These are phyloP conservation scores for Echeveria elegans DNA, from an alignment of 164 flowering plant species.

Conservation along the genomic window DNA sequence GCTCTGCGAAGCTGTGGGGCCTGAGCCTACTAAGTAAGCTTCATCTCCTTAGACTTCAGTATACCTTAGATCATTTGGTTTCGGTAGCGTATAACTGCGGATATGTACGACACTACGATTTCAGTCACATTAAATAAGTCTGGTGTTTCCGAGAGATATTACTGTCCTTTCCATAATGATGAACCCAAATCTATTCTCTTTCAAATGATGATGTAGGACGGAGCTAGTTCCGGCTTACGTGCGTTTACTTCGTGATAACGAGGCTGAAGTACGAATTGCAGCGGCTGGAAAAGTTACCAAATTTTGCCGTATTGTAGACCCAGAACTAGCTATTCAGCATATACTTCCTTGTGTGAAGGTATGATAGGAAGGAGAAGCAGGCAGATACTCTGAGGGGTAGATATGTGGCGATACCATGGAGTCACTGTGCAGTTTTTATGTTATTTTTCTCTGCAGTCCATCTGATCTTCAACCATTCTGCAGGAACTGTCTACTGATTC, in stretches of 20 bases:
- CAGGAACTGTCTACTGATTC: conserved; percentile 94
- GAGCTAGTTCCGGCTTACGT: conserved; percentile 97
- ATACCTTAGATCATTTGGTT: neutral
- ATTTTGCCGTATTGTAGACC: conserved; percentile 4
- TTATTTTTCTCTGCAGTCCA: neutral
- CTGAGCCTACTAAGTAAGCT: conserved; percentile 77
- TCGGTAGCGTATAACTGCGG: neutral
- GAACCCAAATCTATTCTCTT: neutral
- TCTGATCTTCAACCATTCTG: conserved; percentile 15
- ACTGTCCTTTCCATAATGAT: neutral
- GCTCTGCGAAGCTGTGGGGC: conserved; percentile 97
- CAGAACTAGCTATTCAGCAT: conserved; percentile 5
- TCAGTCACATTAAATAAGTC: neutral
- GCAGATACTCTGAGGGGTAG: neutral
- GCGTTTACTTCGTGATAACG: conserved; percentile 91
- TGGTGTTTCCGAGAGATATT: neutral
- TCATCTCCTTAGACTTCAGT: neutral
- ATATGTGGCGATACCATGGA: neutral
- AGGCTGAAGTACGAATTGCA: conserved; percentile 97
- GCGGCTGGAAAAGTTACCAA: conserved; percentile 70
- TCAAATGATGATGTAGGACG: conserved; percentile 33
- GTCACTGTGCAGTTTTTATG: neutral
- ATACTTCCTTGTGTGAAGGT: neutral
- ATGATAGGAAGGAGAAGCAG: neutral
- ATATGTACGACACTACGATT: neutral